phyloP scores from a whole-genome alignment of 2,329 filamentous ascomycete species.

The Leptodontidium sp. region DNA sequence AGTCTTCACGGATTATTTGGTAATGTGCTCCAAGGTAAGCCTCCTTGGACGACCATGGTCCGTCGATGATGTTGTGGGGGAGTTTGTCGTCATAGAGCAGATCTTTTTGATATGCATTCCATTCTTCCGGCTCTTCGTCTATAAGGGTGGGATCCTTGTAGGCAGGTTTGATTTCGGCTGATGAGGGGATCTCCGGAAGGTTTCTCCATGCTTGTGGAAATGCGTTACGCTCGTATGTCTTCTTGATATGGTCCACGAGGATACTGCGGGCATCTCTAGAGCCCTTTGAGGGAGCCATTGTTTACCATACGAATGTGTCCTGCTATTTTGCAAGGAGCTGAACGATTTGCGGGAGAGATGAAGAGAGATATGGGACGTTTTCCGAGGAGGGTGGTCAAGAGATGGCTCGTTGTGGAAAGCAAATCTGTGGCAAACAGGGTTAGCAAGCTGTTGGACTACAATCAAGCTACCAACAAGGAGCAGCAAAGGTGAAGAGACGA shows the following conservation, averaged over 20 bases:
- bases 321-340: background rate
- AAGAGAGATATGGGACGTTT: background rate
- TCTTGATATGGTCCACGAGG: slow-evolving; percentile 25
- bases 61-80: slow-evolving; percentile 60
- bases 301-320: background rate
- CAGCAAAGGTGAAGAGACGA: background rate
- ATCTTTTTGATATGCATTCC: slow-evolving; percentile 39
- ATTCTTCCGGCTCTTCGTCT: slow-evolving; percentile 29
- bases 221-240: slow-evolving; percentile 19
- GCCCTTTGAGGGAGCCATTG: background rate
- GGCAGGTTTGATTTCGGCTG: slow-evolving; percentile 57
- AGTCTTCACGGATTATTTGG: slow-evolving; percentile 77
- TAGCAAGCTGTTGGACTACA: background rate
- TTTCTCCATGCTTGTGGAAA: slow-evolving; percentile 46
- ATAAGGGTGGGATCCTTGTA: background rate
- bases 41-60: slow-evolving; percentile 66
- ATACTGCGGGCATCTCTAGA: slow-evolving; percentile 16
- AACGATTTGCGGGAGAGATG: background rate
- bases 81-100: slow-evolving; percentile 45
- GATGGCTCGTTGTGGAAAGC: background rate
- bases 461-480: no score
- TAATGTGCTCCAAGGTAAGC: slow-evolving; percentile 80
- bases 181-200: slow-evolving; percentile 62
- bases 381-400: background rate
- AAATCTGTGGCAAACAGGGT: background rate